Evolutionary conservation across 2,329 filamentous ascomycete species (phyloP).

Genomic region (Hortaea werneckii): DNA sequence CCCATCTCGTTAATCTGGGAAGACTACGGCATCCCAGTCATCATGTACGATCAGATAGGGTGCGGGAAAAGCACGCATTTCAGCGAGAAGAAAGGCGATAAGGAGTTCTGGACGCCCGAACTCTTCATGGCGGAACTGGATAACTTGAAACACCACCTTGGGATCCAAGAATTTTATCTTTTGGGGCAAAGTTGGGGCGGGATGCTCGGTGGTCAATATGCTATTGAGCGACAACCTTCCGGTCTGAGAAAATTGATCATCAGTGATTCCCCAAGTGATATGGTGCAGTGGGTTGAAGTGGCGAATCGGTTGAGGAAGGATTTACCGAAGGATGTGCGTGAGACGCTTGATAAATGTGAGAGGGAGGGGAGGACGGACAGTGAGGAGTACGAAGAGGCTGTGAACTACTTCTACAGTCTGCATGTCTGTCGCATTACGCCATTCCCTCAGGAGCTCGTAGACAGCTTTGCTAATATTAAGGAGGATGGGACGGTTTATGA

Average conservation of each 20-base stretch:
- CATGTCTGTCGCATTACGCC: constrained; percentile 24
- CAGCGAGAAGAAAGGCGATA: constrained; percentile 34
- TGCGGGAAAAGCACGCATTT: constrained; percentile 41
- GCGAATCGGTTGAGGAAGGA: constrained; percentile 16
- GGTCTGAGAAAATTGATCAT: constrained; percentile 32
- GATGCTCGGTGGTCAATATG: constrained; percentile 39
- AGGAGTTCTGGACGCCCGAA: constrained; percentile 38
- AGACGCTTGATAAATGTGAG: constrained; percentile 21
- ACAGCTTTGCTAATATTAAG: constrained; percentile 18
- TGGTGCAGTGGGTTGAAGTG: constrained; percentile 21
- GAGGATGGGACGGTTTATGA: constrained; percentile 27
- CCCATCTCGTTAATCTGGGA: constrained; percentile 28
- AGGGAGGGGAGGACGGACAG: constrained; percentile 20
- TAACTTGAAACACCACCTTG: constrained; percentile 36
- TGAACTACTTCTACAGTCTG: constrained; percentile 20
- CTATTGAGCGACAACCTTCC: constrained; percentile 24
- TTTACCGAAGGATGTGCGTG: constrained; percentile 21
- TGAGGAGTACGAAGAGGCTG: constrained; percentile 24
- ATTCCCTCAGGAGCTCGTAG: constrained; percentile 18
- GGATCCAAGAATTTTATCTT: constrained; percentile 34
- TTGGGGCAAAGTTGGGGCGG: constrained; percentile 46
- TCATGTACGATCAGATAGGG: constrained; percentile 48
- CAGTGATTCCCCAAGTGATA: constrained; percentile 19
- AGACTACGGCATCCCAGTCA: constrained; percentile 32
- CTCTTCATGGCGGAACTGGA: constrained; percentile 42